phyloP scores from a whole-genome alignment of 83 land plant species.

The Larix sibirica region DNA sequence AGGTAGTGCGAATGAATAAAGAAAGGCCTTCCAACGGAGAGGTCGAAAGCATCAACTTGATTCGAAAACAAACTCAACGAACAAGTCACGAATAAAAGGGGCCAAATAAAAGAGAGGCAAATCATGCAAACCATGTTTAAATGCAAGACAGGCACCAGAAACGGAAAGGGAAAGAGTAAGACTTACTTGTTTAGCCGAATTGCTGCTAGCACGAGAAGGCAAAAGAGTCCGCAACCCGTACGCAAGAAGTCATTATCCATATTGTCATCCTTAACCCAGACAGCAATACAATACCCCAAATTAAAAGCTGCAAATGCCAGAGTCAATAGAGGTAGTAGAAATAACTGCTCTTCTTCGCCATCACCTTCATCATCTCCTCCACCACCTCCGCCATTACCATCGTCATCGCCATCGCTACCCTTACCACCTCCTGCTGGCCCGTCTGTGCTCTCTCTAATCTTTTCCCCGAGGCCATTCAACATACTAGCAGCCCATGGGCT shows the following conservation, averaged over 20 bases:
- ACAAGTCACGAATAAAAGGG: no score
- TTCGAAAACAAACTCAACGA: no score
- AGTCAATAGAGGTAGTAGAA: slow-evolving; percentile 40
- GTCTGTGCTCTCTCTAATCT: slow-evolving; percentile 26
- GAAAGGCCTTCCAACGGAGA: no score
- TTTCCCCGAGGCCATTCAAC: slow-evolving; percentile 38
- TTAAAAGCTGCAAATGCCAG: slow-evolving; percentile 58
- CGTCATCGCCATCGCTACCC: slow-evolving; percentile 34
- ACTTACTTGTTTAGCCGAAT: slow-evolving; percentile 54
- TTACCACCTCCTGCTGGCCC: slow-evolving; percentile 39
- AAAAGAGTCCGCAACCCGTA: slow-evolving; percentile 43
- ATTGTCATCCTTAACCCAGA: slow-evolving; percentile 53
- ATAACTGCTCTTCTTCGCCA: slow-evolving; percentile 34
- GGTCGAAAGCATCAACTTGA: no score
- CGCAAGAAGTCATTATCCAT: slow-evolving; percentile 37
- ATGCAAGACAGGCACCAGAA: no score
- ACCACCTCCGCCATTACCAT: slow-evolving; percentile 20
- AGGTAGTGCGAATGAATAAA: no score
- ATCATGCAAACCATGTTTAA: no score
- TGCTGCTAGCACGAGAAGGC: slow-evolving; percentile 39
- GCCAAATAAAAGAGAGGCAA: no score
- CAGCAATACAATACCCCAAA: slow-evolving; percentile 50
- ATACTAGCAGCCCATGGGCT: slow-evolving; percentile 27
- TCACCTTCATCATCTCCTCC: slow-evolving; percentile 40
- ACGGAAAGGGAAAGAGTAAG: no score